Percentiles rank a stretch among this genome's conserved stretches.
These are phyloP conservation scores for Abrus precatorius DNA, from an alignment of 306 rosid genomes.

Conservation along the genomic window DNA sequence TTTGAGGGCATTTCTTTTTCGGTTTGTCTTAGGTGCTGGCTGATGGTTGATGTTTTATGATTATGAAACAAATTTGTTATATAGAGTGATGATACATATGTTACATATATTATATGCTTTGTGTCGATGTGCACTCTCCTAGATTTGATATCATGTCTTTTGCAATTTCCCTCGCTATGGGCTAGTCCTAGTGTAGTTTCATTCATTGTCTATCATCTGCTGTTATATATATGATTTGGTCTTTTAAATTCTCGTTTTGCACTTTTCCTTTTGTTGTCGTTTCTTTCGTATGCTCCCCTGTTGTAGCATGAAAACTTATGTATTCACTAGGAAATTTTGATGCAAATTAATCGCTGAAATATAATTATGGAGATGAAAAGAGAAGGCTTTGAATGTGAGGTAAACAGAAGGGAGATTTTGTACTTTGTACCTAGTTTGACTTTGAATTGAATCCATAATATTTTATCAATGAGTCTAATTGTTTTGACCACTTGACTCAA, in stretches of 20 bases:
- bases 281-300: background rate
- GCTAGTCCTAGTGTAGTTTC: background rate
- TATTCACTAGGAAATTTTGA: background rate
- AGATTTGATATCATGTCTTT: conserved; percentile 1
- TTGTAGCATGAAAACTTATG: background rate
- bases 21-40: conserved; percentile 10
- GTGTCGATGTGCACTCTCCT: background rate
- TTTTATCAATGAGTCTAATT: background rate
- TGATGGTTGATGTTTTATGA: conserved; percentile 1
- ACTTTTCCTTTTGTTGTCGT: background rate
- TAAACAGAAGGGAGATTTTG: conserved; percentile 3
- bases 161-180: background rate
- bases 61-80: conserved; percentile 33
- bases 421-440: background rate
- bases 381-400: background rate
- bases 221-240: background rate
- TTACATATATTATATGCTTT: conserved; percentile 16
- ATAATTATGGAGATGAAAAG: background rate
- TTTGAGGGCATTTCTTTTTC: background rate
- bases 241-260: background rate
- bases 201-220: background rate
- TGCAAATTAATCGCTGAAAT: background rate
- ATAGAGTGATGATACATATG: background rate
- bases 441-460: background rate
- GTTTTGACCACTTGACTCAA: conserved; percentile 27